These are phyloP conservation scores for Ogataea trehaloabstinens DNA, from an alignment of 805 yeast species.

Conservation along the genomic window DNA sequence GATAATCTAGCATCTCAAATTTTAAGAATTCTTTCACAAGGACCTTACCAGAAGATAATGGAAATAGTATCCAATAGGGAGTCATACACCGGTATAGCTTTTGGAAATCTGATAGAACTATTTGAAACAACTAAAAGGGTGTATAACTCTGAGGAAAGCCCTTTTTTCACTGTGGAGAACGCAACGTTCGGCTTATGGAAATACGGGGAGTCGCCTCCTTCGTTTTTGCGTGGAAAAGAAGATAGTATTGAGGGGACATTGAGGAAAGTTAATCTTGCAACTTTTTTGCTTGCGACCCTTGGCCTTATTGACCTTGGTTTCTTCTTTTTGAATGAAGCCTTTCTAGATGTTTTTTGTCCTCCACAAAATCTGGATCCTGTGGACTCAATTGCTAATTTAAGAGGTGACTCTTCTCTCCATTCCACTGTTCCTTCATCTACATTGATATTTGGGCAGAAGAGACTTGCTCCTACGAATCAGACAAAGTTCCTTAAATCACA, in stretches of 20 bases:
- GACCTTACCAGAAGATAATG: conserved; percentile 74
- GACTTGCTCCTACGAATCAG: conserved; percentile 19
- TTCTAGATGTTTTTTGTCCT: conserved; percentile 86
- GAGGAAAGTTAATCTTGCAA: conserved; percentile 82
- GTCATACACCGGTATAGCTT: conserved; percentile 63
- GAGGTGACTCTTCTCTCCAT: conserved; percentile 18
- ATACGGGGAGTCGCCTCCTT: conserved; percentile 57
- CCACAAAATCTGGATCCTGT: conserved; percentile 53
- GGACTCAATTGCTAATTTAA: conserved; percentile 29
- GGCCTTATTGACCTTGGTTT: conserved; percentile 87
- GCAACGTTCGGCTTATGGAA: conserved; percentile 72
- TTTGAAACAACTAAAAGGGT: conserved; percentile 75
- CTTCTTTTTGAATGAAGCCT: conserved; percentile 78
- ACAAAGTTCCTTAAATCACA: conserved; percentile 68
- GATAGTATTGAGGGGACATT: conserved; percentile 62
- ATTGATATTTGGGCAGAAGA: conserved; percentile 9
- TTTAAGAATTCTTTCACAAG: conserved; percentile 65
- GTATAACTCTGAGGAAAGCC: conserved; percentile 65
- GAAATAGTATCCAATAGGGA: conserved; percentile 65
- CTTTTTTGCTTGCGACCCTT: conserved; percentile 82
- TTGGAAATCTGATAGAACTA: conserved; percentile 64
- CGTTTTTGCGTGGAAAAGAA: conserved; percentile 57
- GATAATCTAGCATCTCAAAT: conserved; percentile 84
- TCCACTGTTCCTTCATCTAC: conserved; percentile 13
- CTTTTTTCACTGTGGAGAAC: conserved; percentile 67